Evolutionary conservation across 2,329 filamentous ascomycete species (phyloP), one percentile per base, ranked within the genome.

Genomic region (Mycosphaerella arachidis): DNA sequence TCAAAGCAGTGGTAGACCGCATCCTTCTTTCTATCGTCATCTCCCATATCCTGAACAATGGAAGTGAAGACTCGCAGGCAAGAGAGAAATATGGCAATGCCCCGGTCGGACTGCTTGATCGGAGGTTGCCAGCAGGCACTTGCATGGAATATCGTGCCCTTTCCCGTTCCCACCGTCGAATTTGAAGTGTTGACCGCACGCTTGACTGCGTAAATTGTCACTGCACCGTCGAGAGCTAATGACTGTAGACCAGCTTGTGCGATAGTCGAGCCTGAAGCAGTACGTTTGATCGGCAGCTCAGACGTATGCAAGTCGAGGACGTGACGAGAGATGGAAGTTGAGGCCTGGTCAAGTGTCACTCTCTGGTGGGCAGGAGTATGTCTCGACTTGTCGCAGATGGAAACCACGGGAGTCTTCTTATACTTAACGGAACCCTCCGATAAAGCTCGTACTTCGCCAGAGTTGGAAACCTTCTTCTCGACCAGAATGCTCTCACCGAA

Each of bases 41-140:
- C 33, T 37, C 43, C 53, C 50, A 57, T 60, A n/a, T 56, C 59
- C 63, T 66, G 72, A 59, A 65, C 62, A 31, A 60, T 55, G 29
- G 53, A 64, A 40, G 57, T 55, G 48, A 75, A 73, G 5, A 75
- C 67, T 20, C 73, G 66, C 27, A 75, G 60, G 3, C 72, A 70
- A 9, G 74, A 74, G 2, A 76, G 65, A 31, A 75, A 68, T 57
- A 73, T 72, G 8, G 73, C 71, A 4, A 70, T 66, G 24, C 72
- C 74, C 33, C 74, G 72, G 6, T 71, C 63, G 1, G 68, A 71
- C 50, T 75, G 71, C 1, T 58, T 60, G 6, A 68, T 46, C 4
- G 65, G 56, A 31, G 67, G 68, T 30, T 71, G 63, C 71, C 72
- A 73, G 45, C 69, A 67, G 9, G 60, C 30, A 20, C 60, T 62